phyloP scores from a whole-genome alignment of 345 rosid genomes.

The Populus alba region DNA sequence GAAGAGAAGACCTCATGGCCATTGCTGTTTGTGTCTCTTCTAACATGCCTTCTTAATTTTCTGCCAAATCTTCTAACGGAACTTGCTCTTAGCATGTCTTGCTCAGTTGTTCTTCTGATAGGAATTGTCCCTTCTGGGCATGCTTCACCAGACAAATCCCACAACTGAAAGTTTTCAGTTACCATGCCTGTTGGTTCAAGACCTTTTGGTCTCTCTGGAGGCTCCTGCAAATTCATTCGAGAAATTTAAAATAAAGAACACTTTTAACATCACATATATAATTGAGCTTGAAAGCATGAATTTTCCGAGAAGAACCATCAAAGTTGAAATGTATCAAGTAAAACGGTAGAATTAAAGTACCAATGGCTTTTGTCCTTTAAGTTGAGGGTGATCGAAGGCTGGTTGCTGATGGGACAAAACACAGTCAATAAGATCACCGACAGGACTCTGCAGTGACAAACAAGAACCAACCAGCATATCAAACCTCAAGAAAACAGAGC shows the following conservation, averaged over 20 bases:
- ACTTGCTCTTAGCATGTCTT: slow-evolving; percentile 78
- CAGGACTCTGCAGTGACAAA: slow-evolving; percentile 61
- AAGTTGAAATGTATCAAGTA: neutral
- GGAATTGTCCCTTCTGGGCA: slow-evolving; percentile 95
- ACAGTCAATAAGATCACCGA: slow-evolving; percentile 87
- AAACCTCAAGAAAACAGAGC: slow-evolving; percentile 5
- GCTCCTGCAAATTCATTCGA: slow-evolving; percentile 48
- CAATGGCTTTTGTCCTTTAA: slow-evolving; percentile 67
- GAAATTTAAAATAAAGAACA: neutral
- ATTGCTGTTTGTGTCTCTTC: slow-evolving; percentile 74
- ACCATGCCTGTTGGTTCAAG: slow-evolving; percentile 25
- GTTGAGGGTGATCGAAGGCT: slow-evolving; percentile 83
- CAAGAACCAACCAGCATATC: neutral
- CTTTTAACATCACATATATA: neutral
- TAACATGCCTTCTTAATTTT: slow-evolving; percentile 50
- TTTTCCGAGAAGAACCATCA: neutral
- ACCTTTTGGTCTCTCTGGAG: slow-evolving; percentile 65
- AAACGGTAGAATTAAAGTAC: slow-evolving; percentile 29
- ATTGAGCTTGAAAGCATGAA: neutral
- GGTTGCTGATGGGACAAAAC: slow-evolving; percentile 73
- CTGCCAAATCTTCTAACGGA: slow-evolving; percentile 65
- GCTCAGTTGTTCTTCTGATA: slow-evolving; percentile 82
- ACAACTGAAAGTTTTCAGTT: slow-evolving; percentile 57
- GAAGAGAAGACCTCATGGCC: slow-evolving; percentile 72
- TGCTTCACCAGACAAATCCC: slow-evolving; percentile 72